These are phyloP conservation scores for Ampelocalamus luodianensis DNA, from an alignment of 176 grass and related monocot species.

Conservation along the genomic window DNA sequence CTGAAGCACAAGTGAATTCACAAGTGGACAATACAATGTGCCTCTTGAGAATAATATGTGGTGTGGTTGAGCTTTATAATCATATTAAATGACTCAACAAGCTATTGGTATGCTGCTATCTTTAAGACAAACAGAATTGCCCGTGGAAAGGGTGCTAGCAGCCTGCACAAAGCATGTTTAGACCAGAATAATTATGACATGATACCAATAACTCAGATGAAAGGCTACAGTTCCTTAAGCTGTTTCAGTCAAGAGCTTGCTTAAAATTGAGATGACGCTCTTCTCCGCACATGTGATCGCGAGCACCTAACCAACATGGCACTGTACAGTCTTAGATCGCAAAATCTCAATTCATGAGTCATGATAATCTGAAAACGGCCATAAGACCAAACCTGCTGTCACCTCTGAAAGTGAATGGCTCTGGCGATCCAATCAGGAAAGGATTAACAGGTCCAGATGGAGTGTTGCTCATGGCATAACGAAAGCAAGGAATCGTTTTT, in stretches of 20 bases:
- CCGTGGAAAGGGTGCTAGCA: constrained; percentile 42
- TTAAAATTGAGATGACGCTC: constrained; percentile 41
- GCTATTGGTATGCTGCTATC: constrained; percentile 45
- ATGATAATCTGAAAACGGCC: constrained; percentile 35
- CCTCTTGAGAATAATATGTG: background rate
- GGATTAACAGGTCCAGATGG: constrained; percentile 22
- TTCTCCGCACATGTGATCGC: constrained; percentile 40
- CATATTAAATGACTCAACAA: constrained; percentile 51
- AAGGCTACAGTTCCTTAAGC: constrained; percentile 42
- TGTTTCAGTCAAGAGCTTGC: constrained; percentile 52
- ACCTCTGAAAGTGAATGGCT: constrained; percentile 41
- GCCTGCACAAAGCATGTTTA: constrained; percentile 48
- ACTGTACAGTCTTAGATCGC: background rate
- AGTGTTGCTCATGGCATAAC: background rate
- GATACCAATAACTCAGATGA: constrained; percentile 38
- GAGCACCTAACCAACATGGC: constrained; percentile 46
- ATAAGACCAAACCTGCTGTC: constrained; percentile 41
- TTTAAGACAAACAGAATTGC: constrained; percentile 30
- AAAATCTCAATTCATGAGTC: constrained; percentile 32
- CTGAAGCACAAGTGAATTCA: background rate
- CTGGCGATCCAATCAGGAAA: constrained; percentile 19
- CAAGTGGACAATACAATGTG: background rate
- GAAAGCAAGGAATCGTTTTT: constrained; percentile 33
- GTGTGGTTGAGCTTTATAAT: constrained; percentile 48
- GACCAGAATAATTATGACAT: constrained; percentile 44